Conservation (phyloP, 1,284 basidiomycete species). For the Moniliella sp. region DNA sequence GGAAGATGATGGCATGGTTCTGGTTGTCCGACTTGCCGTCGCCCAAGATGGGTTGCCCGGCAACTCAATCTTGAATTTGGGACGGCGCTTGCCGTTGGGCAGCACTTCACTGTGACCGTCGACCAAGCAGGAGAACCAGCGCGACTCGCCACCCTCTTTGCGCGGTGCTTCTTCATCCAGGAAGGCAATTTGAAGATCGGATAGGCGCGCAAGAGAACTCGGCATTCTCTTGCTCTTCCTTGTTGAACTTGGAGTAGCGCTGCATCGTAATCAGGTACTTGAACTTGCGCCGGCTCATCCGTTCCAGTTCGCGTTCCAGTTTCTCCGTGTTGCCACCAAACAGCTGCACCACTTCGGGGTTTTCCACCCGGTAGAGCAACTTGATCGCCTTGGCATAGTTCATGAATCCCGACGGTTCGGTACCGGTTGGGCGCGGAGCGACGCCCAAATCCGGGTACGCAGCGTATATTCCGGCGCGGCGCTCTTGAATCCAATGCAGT, state of each 20-base stretch:
- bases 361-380: constrained; percentile 94
- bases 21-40: constrained; percentile 99
- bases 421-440: constrained; percentile 89
- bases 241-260: constrained; percentile 96
- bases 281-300: constrained; percentile 94
- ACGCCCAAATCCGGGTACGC: constrained; percentile 96
- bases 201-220: constrained; percentile 96
- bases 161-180: constrained; percentile 75
- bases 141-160: constrained; percentile 86
- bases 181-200: constrained; percentile 97
- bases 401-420: constrained; percentile 98
- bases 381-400: constrained; percentile 99
- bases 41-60: constrained; percentile 92
- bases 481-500: constrained; percentile 97
- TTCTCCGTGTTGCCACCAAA: constrained; percentile 94
- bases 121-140: constrained; percentile 83
- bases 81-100: constrained; percentile 63
- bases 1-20: constrained; percentile 97
- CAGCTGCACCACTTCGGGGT: constrained; percentile 88
- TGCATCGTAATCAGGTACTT: constrained; percentile 98
- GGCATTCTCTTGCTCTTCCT: constrained; percentile 95
- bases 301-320: constrained; percentile 82
- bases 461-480: constrained; percentile 93
- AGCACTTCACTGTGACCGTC: constrained; percentile 93
- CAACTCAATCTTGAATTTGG: constrained; percentile 94